Percentiles rank a stretch among this genome's conserved stretches.
Evolutionary conservation across 2,329 filamentous ascomycete species (phyloP).

Genomic region (Pestalotiopsis sp.): DNA sequence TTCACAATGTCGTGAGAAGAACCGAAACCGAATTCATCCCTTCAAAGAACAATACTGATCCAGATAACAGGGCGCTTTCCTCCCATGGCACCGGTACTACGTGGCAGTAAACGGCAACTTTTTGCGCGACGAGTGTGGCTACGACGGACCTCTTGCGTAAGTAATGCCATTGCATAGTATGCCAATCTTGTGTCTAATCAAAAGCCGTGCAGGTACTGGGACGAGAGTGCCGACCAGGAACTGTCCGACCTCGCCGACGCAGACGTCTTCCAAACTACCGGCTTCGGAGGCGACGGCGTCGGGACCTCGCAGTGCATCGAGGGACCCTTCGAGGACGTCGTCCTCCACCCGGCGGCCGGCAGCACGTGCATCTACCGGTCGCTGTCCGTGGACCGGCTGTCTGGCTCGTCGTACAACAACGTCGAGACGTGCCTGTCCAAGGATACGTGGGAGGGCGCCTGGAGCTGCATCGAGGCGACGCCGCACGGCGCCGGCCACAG

Average conservation of each 20-base stretch:
- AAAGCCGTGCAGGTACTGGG: background rate
- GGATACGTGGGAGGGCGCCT: background rate
- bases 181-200: no score
- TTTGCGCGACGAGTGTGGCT: constrained; percentile 8
- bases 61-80: background rate
- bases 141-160: constrained; percentile 6
- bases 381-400: background rate
- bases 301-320: background rate
- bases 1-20: no score
- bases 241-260: background rate
- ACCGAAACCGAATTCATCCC: no score
- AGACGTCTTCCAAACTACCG: background rate
- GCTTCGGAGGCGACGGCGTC: constrained; percentile 4
- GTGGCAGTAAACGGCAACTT: constrained; percentile 4
- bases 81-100: constrained; percentile 7
- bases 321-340: constrained; percentile 1
- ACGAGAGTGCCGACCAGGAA: background rate
- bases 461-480: constrained; percentile 2
- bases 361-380: constrained; percentile 5
- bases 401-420: background rate
- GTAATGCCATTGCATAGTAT: background rate
- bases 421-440: constrained; percentile 5
- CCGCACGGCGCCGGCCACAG: background rate
- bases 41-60: no score
- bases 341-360: background rate